Conservation (phyloP, 1,139 yeast species). For the Candida neerlandica region DNA sequence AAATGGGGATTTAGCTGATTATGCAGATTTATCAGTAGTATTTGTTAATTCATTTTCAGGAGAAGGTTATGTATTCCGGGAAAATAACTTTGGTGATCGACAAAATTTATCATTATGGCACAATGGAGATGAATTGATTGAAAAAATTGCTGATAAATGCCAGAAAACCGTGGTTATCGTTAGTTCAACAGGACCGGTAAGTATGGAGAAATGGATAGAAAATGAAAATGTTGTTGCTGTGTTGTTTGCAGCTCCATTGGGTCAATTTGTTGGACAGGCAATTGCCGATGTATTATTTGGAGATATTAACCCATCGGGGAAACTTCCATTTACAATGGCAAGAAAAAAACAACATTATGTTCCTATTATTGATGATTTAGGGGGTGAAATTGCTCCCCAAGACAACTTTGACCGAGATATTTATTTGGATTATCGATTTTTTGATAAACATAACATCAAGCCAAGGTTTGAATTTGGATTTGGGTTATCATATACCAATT, state of each 20-base stretch:
- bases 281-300: slow-evolving; percentile 54
- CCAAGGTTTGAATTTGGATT: slow-evolving; percentile 66
- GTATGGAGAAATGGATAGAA: slow-evolving; percentile 61
- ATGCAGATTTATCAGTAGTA: slow-evolving; percentile 55
- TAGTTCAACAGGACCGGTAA: slow-evolving; percentile 61
- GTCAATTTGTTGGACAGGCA: slow-evolving; percentile 53
- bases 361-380: slow-evolving; percentile 46
- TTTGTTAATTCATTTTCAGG: slow-evolving; percentile 58
- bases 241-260: slow-evolving; percentile 57
- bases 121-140: slow-evolving; percentile 58
- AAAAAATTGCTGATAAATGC: slow-evolving; percentile 49
- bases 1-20: slow-evolving; percentile 47
- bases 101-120: slow-evolving; percentile 60
- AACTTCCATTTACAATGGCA: slow-evolving; percentile 65
- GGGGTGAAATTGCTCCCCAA: slow-evolving; percentile 40
- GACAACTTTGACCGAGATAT: slow-evolving; percentile 54
- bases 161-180: slow-evolving; percentile 59
- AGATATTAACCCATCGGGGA: slow-evolving; percentile 61
- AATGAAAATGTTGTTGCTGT: slow-evolving; percentile 61
- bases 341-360: slow-evolving; percentile 56
- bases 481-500: slow-evolving; percentile 60
- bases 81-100: slow-evolving; percentile 63
- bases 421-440: slow-evolving; percentile 56
- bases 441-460: slow-evolving; percentile 56
- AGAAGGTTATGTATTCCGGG: slow-evolving; percentile 60